Conservation (phyloP, 805 yeast species). For the Dipodascopsis uninucleata region DNA sequence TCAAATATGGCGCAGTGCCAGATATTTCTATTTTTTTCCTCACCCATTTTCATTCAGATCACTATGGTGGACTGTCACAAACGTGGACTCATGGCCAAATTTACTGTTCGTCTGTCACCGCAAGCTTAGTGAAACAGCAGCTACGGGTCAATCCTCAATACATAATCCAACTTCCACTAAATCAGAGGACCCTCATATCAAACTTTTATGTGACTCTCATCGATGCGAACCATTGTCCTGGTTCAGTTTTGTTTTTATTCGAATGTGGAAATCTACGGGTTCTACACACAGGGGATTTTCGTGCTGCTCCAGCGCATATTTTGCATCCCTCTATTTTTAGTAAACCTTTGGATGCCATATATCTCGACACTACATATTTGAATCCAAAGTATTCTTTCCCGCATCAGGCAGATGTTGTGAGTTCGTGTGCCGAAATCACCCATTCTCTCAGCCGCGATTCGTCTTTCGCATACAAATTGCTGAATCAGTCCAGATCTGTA, state of each 20-base stretch:
- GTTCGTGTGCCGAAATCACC: slow-evolving; percentile 54
- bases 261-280: slow-evolving; percentile 41
- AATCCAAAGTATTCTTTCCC: slow-evolving; percentile 75
- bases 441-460: slow-evolving; percentile 36
- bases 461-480: slow-evolving; percentile 8
- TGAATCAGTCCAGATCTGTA: not conserved
- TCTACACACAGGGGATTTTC: slow-evolving; percentile 91
- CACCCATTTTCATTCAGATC: slow-evolving; percentile 87
- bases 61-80: slow-evolving; percentile 80
- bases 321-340: slow-evolving; percentile 34
- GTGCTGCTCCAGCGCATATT: slow-evolving; percentile 59
- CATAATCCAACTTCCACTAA: slow-evolving; percentile 44
- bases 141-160: slow-evolving; percentile 51
- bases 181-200: slow-evolving; percentile 42
- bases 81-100: slow-evolving; percentile 71
- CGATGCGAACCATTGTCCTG: slow-evolving; percentile 97
- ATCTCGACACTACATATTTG: slow-evolving; percentile 88
- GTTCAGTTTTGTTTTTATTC: slow-evolving; percentile 77
- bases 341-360: slow-evolving; percentile 54
- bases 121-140: slow-evolving; percentile 49
- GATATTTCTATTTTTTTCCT: slow-evolving; percentile 35
- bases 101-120: slow-evolving; percentile 71
- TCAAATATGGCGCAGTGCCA: slow-evolving; percentile 37
- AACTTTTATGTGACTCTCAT: slow-evolving; percentile 54
- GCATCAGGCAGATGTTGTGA: slow-evolving; percentile 64